Base-by-base conservation (phyloP, 2,329 filamentous ascomycete genomes). In the Teratosphaeria pseudoeucalypti region DNA sequence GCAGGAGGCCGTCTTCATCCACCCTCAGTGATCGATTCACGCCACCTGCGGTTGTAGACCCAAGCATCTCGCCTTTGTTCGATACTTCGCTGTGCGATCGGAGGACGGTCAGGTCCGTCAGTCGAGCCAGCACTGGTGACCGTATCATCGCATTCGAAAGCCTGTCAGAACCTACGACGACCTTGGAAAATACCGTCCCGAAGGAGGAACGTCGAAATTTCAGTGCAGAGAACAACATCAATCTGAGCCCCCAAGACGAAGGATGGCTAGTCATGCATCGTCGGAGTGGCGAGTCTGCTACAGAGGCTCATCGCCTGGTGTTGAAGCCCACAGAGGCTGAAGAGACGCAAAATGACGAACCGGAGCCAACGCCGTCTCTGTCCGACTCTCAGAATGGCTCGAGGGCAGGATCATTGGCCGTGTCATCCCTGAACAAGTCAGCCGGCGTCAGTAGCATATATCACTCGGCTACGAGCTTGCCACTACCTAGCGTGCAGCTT, bases 401-500 rank as follows among this genome's bases (percentile, higher is more conserved):
- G 5, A 56, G 52, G 39, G 11, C 47, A n/a, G 32, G 52, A 23
- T 62, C 47, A 56, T 64, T 53, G 52, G 58, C 58, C 14, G 53
- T 54, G 10, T 37, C 53, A 27, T 32, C 34, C 19, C 5, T 54
- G 27, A 19, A 32, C 57, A 60, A 47, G n/a, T 56, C 60, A 26
- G 34, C 57, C 6, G 55, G 47, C n/a, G 52, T 54, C 6, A 60
- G 58, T 19, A 60, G 58, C 56, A 56, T 56, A 10, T 64, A 60
- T 37, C 62, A 66, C n/a, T 62, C 67, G 9, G 57, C 65, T 27
- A 59, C 57, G 43, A 66, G 61, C 53, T 56, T 70, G 52, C 56
- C 64, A 11, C 61, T 68, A 2, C 68, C 68, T 14, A 63, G 62
- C 57, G 74, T 83, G 52, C 77, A 78, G 56, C 66, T 83, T 34